phyloP scores from a whole-genome alignment of 2,329 filamentous ascomycete genomes.

The Fusarium subglutinans region DNA sequence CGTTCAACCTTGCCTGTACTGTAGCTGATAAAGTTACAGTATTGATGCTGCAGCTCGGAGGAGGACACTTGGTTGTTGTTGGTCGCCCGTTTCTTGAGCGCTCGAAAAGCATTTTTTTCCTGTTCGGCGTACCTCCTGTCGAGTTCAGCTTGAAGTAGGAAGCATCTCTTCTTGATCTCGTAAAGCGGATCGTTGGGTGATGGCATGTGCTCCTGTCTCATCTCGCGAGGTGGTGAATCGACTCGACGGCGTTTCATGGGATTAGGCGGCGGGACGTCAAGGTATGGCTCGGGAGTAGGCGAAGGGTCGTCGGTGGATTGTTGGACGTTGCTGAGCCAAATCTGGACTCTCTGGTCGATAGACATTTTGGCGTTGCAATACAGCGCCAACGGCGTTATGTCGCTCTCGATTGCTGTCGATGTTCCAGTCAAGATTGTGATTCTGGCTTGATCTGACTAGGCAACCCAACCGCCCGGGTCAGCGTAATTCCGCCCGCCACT shows the following conservation, averaged over 20 bases:
- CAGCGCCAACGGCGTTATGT: not conserved
- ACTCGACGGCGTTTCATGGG: not conserved
- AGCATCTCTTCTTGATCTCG: not conserved
- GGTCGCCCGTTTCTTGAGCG: not conserved
- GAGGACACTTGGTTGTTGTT: not conserved
- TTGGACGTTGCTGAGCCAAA: not conserved
- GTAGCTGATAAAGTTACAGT: not conserved
- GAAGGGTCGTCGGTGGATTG: not conserved
- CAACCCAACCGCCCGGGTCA: not conserved
- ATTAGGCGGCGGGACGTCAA: not conserved
- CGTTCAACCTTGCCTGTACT: not conserved
- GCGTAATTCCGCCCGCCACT: not conserved
- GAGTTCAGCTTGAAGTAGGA: too few species aligned
- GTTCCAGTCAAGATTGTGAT: not conserved
- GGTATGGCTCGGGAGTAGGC: rapidly evolving
- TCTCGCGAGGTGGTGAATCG: not conserved
- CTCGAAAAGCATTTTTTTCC: not conserved
- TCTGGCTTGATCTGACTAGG: not conserved
- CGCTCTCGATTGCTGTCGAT: not conserved
- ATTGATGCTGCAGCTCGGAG: not conserved
- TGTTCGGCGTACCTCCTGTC: too few species aligned
- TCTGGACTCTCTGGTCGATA: not conserved
- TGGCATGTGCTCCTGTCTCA: not conserved
- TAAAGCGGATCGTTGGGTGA: too few species aligned
- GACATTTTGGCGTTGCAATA: not conserved